Conservation (phyloP, 2,329 filamentous ascomycete species). For the Chaetomium strumarium region DNA sequence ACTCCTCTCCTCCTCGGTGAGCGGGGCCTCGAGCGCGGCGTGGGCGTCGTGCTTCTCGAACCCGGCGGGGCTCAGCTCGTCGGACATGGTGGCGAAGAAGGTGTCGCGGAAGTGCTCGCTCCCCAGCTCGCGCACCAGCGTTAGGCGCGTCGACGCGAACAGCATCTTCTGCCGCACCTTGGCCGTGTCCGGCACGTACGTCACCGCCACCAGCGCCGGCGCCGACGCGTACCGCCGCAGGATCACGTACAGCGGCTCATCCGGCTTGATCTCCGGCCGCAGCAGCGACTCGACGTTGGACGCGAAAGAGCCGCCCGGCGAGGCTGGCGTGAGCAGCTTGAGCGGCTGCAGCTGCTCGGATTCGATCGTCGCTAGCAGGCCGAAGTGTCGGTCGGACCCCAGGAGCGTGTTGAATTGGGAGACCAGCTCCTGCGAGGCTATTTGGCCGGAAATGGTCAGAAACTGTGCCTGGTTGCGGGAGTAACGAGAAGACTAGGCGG, state of each 20-base stretch:
- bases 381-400: constrained; percentile 55
- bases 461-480: neutral
- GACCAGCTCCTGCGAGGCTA: constrained; percentile 73
- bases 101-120: constrained; percentile 73
- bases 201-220: constrained; percentile 61
- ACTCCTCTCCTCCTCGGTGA: constrained; percentile 72
- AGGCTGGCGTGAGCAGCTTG: constrained; percentile 46
- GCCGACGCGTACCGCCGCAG: constrained; percentile 58
- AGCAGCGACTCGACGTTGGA: constrained; percentile 57
- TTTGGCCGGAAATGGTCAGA: neutral
- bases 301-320: constrained; percentile 54
- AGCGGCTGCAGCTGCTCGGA: constrained; percentile 62
- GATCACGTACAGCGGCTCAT: constrained; percentile 67
- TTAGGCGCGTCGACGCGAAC: constrained; percentile 71
- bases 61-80: constrained; percentile 63
- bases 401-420: constrained; percentile 66
- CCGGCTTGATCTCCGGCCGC: constrained; percentile 56
- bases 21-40: constrained; percentile 55
- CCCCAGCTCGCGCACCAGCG: constrained; percentile 69
- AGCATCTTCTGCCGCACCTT: constrained; percentile 83
- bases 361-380: constrained; percentile 64
- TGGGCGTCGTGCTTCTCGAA: constrained; percentile 71
- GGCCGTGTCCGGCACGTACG: constrained; percentile 73
- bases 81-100: constrained; percentile 63
- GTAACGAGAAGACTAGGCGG: neutral